A percentile compares a stretch with the other conserved stretches of the same genome.
Evolutionary conservation across 352 stramenopile species (phyloP).

Genomic region (Phytophthora quininea): DNA sequence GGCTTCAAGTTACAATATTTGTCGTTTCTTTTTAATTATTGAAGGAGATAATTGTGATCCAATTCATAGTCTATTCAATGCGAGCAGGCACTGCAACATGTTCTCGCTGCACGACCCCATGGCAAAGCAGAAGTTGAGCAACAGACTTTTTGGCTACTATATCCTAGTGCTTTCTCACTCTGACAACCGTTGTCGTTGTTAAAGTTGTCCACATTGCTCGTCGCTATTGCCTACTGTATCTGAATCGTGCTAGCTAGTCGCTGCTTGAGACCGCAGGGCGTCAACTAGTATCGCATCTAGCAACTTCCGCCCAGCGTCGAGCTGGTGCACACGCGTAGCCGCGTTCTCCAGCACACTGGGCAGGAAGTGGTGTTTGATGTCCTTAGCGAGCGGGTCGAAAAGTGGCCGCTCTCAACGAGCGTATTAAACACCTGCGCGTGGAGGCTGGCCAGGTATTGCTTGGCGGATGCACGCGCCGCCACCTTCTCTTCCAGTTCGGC

Average conservation of each 20-base stretch:
- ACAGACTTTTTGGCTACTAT: no score
- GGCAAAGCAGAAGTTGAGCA: no score
- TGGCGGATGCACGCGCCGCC: conserved; percentile 86
- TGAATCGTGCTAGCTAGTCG: background rate
- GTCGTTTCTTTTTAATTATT: no score
- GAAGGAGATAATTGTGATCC: no score
- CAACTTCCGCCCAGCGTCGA: conserved; percentile 33
- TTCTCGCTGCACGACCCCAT: no score
- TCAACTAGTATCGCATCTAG: conserved; percentile 34
- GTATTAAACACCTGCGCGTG: conserved; percentile 88
- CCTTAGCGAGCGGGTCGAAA: conserved; percentile 90
- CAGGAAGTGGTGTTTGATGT: conserved; percentile 85
- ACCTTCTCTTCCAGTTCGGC: conserved; percentile 93
- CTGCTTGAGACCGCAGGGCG: conserved; percentile 24
- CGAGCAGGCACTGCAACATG: no score
- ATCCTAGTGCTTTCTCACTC: no score
- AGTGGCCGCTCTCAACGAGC: conserved; percentile 86
- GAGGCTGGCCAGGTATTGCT: conserved; percentile 88
- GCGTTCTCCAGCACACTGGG: conserved; percentile 61
- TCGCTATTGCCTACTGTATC: no score
- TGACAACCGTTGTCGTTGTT: no score
- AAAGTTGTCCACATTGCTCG: no score
- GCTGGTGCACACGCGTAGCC: conserved; percentile 47
- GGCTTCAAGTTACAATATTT: no score
- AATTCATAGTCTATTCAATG: no score